Percentiles rank a stretch among this genome's conserved stretches.
These are phyloP conservation scores for Pyricularia grisea DNA, from an alignment of 2,329 filamentous ascomycete species.

Conservation along the genomic window DNA sequence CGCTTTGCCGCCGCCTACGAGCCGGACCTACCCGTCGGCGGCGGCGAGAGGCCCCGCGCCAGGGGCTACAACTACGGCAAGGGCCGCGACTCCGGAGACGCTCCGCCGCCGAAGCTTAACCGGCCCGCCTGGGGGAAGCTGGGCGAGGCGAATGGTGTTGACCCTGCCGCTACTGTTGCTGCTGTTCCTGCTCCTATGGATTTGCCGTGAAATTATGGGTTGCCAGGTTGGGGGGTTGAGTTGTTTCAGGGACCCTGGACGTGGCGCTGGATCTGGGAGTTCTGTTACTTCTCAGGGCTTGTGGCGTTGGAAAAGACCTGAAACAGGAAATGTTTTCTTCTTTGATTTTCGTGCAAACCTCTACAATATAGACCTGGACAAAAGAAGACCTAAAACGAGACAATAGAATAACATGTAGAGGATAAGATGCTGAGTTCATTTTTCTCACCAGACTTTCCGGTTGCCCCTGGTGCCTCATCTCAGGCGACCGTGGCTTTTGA, in stretches of 20 bases:
- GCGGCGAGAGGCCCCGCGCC: slow-evolving; percentile 67
- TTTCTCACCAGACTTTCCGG: not conserved
- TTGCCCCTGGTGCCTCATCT: not conserved
- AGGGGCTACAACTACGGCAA: slow-evolving; percentile 72
- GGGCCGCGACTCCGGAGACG: slow-evolving; percentile 40
- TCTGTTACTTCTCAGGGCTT: not conserved
- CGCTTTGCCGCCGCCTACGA: slow-evolving; percentile 52
- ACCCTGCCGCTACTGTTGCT: slow-evolving; percentile 7
- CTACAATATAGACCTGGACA: not conserved
- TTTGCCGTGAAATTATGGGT: not conserved
- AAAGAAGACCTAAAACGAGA: not conserved
- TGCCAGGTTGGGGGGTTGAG: too few species aligned
- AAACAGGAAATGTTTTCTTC: not conserved
- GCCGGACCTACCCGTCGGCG: slow-evolving; percentile 59
- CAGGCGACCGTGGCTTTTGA: not conserved
- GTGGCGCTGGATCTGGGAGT: not conserved
- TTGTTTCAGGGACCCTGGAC: not conserved
- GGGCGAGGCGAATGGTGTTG: slow-evolving; percentile 16
- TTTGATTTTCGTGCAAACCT: not conserved
- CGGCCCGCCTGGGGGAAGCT: slow-evolving; percentile 51
- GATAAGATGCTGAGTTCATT: not conserved
- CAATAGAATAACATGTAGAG: not conserved
- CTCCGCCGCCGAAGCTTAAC: slow-evolving; percentile 45
- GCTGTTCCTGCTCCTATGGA: not conserved
- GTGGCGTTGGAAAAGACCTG: not conserved